phyloP scores from a whole-genome alignment of 257 asterid species.

The Plantago major region DNA sequence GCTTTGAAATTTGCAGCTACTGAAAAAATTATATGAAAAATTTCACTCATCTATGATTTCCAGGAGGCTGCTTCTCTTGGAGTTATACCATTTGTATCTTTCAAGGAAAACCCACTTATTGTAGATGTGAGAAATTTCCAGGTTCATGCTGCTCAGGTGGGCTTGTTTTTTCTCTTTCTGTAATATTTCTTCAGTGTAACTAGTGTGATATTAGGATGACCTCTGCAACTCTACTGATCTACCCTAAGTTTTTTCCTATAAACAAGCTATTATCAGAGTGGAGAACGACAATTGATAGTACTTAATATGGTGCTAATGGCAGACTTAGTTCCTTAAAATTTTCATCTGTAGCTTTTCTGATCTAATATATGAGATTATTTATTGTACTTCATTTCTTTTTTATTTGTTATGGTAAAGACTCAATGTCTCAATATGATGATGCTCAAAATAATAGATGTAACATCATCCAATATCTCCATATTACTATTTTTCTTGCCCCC shows the following conservation, averaged over 20 bases:
- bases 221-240: background rate
- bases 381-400: conserved; percentile 1
- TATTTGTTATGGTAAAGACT: conserved; percentile 1
- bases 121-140: conserved; percentile 62
- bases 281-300: no score
- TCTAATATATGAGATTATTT: conserved; percentile 10
- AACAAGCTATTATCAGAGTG: no score
- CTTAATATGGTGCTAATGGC: background rate
- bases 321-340: background rate
- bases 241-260: background rate
- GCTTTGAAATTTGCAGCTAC: conserved; percentile 22
- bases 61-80: conserved; percentile 97
- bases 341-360: background rate
- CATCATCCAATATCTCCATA: background rate
- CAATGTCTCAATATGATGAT: conserved; percentile 2
- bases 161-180: conserved; percentile 22
- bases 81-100: conserved; percentile 54
- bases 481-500: conserved; percentile 1
- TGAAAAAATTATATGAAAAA: conserved; percentile 18
- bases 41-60: conserved; percentile 20
- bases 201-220: background rate
- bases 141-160: conserved; percentile 71
- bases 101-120: conserved; percentile 62
- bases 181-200: background rate
- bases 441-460: conserved; percentile 7